Percentiles rank a stretch among this genome's conserved stretches.
These are phyloP conservation scores for Tylopilus subfusipes DNA, from an alignment of 768 basidiomycete species.

Conservation along the genomic window DNA sequence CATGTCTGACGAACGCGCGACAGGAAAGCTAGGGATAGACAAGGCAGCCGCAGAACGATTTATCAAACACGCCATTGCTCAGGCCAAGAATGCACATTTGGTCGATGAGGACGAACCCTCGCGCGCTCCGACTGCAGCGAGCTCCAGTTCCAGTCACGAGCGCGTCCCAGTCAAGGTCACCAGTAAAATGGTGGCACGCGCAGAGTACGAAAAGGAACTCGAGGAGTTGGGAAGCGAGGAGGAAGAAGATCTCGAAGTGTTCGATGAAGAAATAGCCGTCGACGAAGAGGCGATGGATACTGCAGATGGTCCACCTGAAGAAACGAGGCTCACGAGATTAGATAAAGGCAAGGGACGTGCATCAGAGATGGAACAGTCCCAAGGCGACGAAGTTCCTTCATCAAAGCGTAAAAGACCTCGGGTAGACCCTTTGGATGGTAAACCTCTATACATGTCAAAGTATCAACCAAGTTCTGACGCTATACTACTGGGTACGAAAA, in stretches of 20 bases:
- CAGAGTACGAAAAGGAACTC: slow-evolving; percentile 57
- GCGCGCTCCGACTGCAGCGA: slow-evolving; percentile 1
- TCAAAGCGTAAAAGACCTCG: slow-evolving; percentile 49
- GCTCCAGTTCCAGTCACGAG: slow-evolving; percentile 14
- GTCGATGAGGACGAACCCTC: slow-evolving; percentile 29
- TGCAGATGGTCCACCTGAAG: neutral
- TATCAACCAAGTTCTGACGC: neutral
- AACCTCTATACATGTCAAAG: neutral
- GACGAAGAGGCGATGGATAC: slow-evolving; percentile 10
- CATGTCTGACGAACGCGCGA: neutral
- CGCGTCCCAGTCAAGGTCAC: slow-evolving; percentile 57
- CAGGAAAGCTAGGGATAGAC: slow-evolving; percentile 56
- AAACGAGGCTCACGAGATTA: neutral
- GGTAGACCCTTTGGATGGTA: slow-evolving; percentile 69
- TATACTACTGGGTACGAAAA: slow-evolving; percentile 33
- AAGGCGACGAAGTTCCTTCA: slow-evolving; percentile 11
- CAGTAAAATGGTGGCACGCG: slow-evolving; percentile 69
- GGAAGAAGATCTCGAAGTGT: slow-evolving; percentile 38
- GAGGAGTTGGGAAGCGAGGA: slow-evolving; percentile 42
- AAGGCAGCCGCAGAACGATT: slow-evolving; percentile 77
- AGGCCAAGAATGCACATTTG: slow-evolving; percentile 41
- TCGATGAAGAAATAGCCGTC: slow-evolving; percentile 26
- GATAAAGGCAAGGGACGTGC: slow-evolving; percentile 40
- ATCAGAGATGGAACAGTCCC: slow-evolving; percentile 21
- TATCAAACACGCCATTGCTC: slow-evolving; percentile 78